Evolutionary conservation across 345 rosid species (phyloP).

Genomic region (Clarkia xantiana): DNA sequence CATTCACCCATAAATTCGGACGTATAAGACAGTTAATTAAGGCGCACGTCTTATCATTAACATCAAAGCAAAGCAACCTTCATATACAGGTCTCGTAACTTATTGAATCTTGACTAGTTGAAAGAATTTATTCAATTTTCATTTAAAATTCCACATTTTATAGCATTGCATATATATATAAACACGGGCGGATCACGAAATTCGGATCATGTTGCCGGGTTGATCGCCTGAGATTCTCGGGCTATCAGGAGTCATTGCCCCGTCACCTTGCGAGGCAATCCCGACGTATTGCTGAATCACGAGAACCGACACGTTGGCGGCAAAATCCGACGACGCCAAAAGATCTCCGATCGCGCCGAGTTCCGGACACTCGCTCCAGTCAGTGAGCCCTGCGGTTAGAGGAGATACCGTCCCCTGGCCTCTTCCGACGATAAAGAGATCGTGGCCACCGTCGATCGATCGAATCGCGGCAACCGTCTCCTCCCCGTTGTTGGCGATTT

Average conservation of each 20-base stretch:
- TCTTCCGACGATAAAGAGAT: conserved; percentile 82
- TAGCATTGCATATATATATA: too few species aligned
- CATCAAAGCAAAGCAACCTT: conserved; percentile 45
- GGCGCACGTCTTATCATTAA: too few species aligned
- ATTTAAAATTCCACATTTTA: too few species aligned
- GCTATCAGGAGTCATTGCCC: conserved; percentile 30
- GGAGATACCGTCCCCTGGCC: conserved; percentile 67
- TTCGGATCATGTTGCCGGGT: not conserved
- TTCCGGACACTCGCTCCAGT: conserved; percentile 99
- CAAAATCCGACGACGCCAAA: conserved; percentile 85
- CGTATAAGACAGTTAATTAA: too few species aligned
- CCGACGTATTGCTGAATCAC: conserved; percentile 70
- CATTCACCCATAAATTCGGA: too few species aligned
- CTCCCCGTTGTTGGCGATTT: conserved; percentile 56
- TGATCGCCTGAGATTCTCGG: conserved; percentile 20
- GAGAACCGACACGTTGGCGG: conserved; percentile 63
- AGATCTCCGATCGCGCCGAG: conserved; percentile 91
- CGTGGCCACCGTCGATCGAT: conserved; percentile 52
- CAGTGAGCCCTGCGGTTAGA: conserved; percentile 74
- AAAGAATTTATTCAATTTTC: too few species aligned
- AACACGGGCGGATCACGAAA: too few species aligned
- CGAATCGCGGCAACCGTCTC: conserved; percentile 67
- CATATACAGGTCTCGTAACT: conserved; percentile 34
- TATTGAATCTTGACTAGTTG: conserved; percentile 19
- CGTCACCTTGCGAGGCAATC: conserved; percentile 18